Evolutionary conservation across 768 basidiomycete species (phyloP), one percentile per base, ranked within the genome.

Genomic region (Melanogaster broomeanus): DNA sequence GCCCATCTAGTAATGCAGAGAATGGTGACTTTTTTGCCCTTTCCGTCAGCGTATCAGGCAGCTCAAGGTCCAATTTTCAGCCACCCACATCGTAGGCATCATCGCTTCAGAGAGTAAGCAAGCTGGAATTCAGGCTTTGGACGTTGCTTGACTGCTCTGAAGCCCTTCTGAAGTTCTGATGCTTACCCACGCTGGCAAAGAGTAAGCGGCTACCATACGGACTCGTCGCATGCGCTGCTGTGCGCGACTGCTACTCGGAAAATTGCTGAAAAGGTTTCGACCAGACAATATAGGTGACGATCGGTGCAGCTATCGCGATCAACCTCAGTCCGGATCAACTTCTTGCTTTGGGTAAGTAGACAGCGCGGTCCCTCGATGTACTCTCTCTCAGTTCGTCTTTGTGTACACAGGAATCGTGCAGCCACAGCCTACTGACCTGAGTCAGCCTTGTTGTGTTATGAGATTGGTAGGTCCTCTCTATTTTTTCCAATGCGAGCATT

Each of bases 111-210:
- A 53, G 28, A 22, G 52, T 51, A 12, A 30, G 31, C 33, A 34
- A 34, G 21, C 51, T 16, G 13, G 30, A 12, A 19, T 2, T 16
- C 28, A 42, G 15, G 11, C 16, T 18, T 9, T 46, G 27, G 4
- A 27, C n/a, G 19, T 33, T 15, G 16, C 15, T 25, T 38, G 28
- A 33, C 21, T 37, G n/a, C n/a, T 27, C 7, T 16, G 18, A 37
- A 64, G 62, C 40, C 27, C 55, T 62, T 28, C 46, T 62, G 3
- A n/a, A n/a, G 6, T 53, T 40, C 18, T 61, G n/a, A n/a, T n/a
- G n/a, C n/a, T n/a, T n/a, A 18, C 58, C 55, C 48, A 64, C 61
- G 9, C 61, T 62, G 61, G 61, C 37, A 53, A 24, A 34, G 55
- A 25, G 56, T 25, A 62, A 42, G 25, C 24, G 39, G 8, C 11